Evolutionary conservation across 768 basidiomycete species (phyloP).

Genomic region (Serendipita sp.): DNA sequence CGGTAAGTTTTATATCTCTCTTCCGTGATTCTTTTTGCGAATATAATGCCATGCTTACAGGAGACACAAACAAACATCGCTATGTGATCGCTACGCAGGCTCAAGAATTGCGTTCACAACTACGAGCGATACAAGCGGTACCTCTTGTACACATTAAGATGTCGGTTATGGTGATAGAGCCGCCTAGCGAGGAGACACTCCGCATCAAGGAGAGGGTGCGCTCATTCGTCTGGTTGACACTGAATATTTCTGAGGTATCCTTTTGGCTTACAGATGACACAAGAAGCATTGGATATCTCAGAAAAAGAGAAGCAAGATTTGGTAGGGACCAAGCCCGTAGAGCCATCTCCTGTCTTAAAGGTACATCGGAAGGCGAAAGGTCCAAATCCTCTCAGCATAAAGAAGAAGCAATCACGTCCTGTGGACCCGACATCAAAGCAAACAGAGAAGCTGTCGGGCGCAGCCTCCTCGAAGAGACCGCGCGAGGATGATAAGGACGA

Average conservation of each 20-base stretch:
- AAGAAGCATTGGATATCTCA: constrained; percentile 21
- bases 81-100: constrained; percentile 84
- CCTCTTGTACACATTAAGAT: constrained; percentile 86
- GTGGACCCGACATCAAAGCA: constrained; percentile 4
- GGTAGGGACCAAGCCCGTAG: constrained; percentile 20
- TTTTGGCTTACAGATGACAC: constrained; percentile 3
- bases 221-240: constrained; percentile 6
- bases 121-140: constrained; percentile 65
- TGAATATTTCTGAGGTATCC: neutral
- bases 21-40: neutral
- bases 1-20: constrained; percentile 31
- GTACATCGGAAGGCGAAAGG: constrained; percentile 60
- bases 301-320: constrained; percentile 46
- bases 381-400: constrained; percentile 83
- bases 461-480: constrained; percentile 17
- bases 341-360: constrained; percentile 24
- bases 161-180: constrained; percentile 73
- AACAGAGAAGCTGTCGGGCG: constrained; percentile 9
- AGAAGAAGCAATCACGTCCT: constrained; percentile 49
- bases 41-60: constrained; percentile 21
- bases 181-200: constrained; percentile 66
- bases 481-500: constrained; percentile 14
- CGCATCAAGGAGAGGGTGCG: constrained; percentile 44
- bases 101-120: constrained; percentile 43
- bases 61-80: constrained; percentile 75